Evolutionary conservation across 2,329 filamentous ascomycete species (phyloP), one percentile per base, ranked within the genome.

Genomic region (Cordyceps fumosorosea): DNA sequence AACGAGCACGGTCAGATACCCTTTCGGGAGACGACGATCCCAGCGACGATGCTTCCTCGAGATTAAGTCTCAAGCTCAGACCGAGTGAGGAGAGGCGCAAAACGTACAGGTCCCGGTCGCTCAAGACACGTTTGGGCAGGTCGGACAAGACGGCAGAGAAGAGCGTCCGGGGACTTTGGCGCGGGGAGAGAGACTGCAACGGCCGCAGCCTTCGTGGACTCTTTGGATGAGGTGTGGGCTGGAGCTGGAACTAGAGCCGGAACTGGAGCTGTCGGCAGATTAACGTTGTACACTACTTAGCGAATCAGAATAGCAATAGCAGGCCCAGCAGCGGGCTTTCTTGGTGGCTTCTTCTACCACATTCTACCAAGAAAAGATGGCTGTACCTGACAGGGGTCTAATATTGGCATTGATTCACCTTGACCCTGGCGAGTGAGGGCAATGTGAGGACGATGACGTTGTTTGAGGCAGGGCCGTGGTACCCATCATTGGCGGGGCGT

Each of bases 1-100:
- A 68, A 34, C 68, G 61, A 45, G 59, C 59, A 32, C 45, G 59
- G 45, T 61, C 59, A 22, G 59, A 61, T 22, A 61, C 59, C 0
- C 22, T 61, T 32, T 61, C 59, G 10, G 44, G 37, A 22, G 59
- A 55, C 14, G 51, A 50, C 11, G 59, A 55, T 29, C 20, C 42
- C 22, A 61, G 51, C 34, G 51, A 61, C 59, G 59, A 60, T 40
- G 24, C 57, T 22, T 44, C 55, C 29, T 55, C 59, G 16, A 61
- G 48, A 34, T 26, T 18, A 5, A 61, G 59, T 42, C 26, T 61
- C 20, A 61, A 56, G 29, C 29, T 55, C 7, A 48, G 14, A 22
- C n/a, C 10, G 18, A 60, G 22, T 42, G 59, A 61, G 22, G 40
- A n/a, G 7, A 47, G 37, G 29, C 51, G 48, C 29, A 61, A 61